A percentile compares a stretch with the other conserved stretches of the same genome.
Evolutionary conservation across 1,284 basidiomycete species (phyloP).

Genomic region (Melampsora americana): DNA sequence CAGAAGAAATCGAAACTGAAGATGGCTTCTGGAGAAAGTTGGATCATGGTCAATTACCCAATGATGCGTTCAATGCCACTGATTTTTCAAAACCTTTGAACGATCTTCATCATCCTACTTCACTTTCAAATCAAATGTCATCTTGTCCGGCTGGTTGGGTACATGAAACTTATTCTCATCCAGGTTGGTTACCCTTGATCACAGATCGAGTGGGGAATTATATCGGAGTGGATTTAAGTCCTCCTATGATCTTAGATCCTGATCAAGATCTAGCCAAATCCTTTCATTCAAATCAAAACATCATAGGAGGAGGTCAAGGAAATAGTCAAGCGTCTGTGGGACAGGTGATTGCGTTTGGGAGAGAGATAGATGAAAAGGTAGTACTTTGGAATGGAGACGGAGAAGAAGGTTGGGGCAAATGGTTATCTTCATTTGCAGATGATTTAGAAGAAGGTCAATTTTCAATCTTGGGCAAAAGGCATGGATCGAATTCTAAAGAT

Average conservation of each 20-base stretch:
- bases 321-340: slow-evolving; percentile 59
- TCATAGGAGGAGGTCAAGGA: slow-evolving; percentile 33
- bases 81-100: slow-evolving; percentile 32
- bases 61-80: slow-evolving; percentile 53
- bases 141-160: slow-evolving; percentile 90
- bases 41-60: slow-evolving; percentile 61
- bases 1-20: slow-evolving; percentile 85
- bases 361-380: slow-evolving; percentile 96
- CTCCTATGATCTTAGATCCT: slow-evolving; percentile 53
- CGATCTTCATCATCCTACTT: slow-evolving; percentile 28
- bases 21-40: slow-evolving; percentile 91
- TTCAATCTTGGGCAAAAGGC: slow-evolving; percentile 45
- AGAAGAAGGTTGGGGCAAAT: slow-evolving; percentile 85
- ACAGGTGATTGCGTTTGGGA: slow-evolving; percentile 94
- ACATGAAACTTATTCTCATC: slow-evolving; percentile 80
- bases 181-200: slow-evolving; percentile 93
- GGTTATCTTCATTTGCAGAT: slow-evolving; percentile 87
- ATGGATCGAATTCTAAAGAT: not conserved
- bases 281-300: slow-evolving; percentile 13
- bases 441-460: slow-evolving; percentile 80
- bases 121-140: slow-evolving; percentile 67
- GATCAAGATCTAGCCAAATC: slow-evolving; percentile 9
- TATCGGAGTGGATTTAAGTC: slow-evolving; percentile 89
- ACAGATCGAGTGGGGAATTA: slow-evolving; percentile 95
- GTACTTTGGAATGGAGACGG: slow-evolving; percentile 73